Conservation (phyloP, 139 green algal species). For the Zygnema cylindricum region DNA sequence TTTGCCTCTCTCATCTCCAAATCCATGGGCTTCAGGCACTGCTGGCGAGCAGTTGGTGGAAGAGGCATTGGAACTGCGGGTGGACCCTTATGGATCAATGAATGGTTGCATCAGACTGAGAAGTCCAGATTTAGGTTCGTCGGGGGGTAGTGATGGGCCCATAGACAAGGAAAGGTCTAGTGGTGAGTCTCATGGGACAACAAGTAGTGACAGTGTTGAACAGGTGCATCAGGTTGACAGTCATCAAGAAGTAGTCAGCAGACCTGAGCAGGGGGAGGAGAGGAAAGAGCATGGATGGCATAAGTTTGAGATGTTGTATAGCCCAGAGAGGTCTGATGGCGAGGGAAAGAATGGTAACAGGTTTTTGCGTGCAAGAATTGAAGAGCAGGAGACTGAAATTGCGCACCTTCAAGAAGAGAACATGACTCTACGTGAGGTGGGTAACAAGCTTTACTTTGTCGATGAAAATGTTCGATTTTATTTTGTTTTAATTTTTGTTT, state of each 20-base stretch:
- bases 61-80: slow-evolving; percentile 15
- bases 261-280: neutral
- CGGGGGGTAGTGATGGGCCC: neutral
- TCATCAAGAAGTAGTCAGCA: neutral
- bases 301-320: slow-evolving; percentile 35
- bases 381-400: slow-evolving; percentile 41
- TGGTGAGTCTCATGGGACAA: neutral
- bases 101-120: slow-evolving; percentile 37
- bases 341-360: slow-evolving; percentile 2
- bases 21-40: neutral
- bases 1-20: neutral
- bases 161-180: neutral
- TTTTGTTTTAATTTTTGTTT: no score
- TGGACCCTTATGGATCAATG: slow-evolving; percentile 49
- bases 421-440: slow-evolving; percentile 43
- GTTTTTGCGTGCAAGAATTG: slow-evolving; percentile 34
- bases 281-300: slow-evolving; percentile 21
- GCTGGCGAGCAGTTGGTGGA: slow-evolving; percentile 14
- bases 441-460: no score
- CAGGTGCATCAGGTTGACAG: neutral
- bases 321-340: neutral
- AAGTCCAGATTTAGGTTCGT: slow-evolving; percentile 15
- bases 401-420: slow-evolving; percentile 43
- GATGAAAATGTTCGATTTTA: no score
- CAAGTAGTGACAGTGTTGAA: slow-evolving; percentile 3